Base-by-base conservation (phyloP, 2,329 filamentous ascomycete species). In the Orbilia brochopaga region DNA sequence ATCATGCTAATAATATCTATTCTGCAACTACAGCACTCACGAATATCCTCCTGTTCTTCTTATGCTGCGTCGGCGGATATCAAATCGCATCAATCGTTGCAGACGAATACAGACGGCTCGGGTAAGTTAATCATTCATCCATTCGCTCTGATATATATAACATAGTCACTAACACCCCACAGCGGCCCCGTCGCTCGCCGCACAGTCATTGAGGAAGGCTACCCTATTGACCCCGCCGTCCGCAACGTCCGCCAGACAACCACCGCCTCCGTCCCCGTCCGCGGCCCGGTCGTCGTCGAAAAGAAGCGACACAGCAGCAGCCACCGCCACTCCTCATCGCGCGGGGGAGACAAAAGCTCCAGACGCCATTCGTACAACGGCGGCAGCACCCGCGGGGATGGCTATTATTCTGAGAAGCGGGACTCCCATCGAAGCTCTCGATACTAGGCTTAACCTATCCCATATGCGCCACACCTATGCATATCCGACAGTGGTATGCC, bases 201-300 rank as follows among this genome's bases (percentile, higher is more conserved):
- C 23, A 70, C 66, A 13, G 59, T 70, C 27, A 70, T 70, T 50
- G 66, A 70, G 21, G 66, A 70, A 56, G 66, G 66, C 24, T 70
- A 64, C 23, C 66, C 66, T 4, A 50, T 64, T 24, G 58, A 64
- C 13, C 66, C 66, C 5, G 59, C 66, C 19, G 59, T 64, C 24
- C 50, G 66, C 27, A 70, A 70, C 51, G 59, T 70, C 54, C 58
- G 58, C 55, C 66, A 64, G 44, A 70, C 66, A 1, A 70, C 66
- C 27, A 69, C 65, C 10, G 46, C 65, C 52, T 13, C 66, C 17
- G 60, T 70, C 13, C 66, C 66, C 15, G 21, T 70, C n/a, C 59
- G 63, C 2, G 65, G 35, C 2, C 48, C 48, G n/a, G 59, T 70
- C 8, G 27, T 59, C 24, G 23, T 56, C 7, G 66, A 70, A 27